Conservation (phyloP, 2,329 filamentous ascomycete species). For the Chrysoporthe puriensis region DNA sequence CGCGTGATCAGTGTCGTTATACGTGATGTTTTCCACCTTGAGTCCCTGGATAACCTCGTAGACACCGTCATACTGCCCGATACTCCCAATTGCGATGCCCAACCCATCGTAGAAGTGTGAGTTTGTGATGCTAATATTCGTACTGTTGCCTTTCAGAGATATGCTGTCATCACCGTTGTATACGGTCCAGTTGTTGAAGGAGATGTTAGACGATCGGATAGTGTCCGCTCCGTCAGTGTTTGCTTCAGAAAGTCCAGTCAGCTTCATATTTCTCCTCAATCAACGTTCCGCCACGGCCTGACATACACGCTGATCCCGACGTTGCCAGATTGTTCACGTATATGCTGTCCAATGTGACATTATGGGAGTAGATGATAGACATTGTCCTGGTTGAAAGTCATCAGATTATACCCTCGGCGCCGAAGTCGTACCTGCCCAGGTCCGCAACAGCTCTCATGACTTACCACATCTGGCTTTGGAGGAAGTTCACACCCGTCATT, state of each 20-base stretch:
- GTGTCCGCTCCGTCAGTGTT: conserved; percentile 42
- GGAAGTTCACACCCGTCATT: conserved; percentile 48
- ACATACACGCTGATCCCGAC: conserved; percentile 30
- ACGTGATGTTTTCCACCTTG: conserved; percentile 43
- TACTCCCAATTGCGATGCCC: conserved; percentile 51
- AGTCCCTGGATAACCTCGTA: conserved; percentile 49
- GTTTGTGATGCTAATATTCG: conserved; percentile 40
- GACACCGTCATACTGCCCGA: conserved; percentile 50
- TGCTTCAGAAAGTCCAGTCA: conserved; percentile 21
- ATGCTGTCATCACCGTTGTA: conserved; percentile 34
- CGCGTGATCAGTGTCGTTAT: conserved; percentile 43
- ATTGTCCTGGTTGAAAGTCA: conserved; percentile 38
- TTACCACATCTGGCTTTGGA: conserved; percentile 58
- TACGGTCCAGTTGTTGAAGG: conserved; percentile 36
- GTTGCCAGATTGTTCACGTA: conserved; percentile 50
- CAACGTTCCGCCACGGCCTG: not conserved
- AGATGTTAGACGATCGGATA: conserved; percentile 33
- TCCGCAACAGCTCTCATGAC: conserved; percentile 5
- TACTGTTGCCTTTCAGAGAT: conserved; percentile 34
- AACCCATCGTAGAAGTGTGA: conserved; percentile 45
- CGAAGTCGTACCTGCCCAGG: not conserved
- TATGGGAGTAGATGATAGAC: conserved; percentile 48
- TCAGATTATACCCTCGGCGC: not conserved
- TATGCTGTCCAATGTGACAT: conserved; percentile 48
- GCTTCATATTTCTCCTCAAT: not conserved